Base-by-base conservation (phyloP, 2,329 filamentous ascomycete species). In the Calonectria pteridis region DNA sequence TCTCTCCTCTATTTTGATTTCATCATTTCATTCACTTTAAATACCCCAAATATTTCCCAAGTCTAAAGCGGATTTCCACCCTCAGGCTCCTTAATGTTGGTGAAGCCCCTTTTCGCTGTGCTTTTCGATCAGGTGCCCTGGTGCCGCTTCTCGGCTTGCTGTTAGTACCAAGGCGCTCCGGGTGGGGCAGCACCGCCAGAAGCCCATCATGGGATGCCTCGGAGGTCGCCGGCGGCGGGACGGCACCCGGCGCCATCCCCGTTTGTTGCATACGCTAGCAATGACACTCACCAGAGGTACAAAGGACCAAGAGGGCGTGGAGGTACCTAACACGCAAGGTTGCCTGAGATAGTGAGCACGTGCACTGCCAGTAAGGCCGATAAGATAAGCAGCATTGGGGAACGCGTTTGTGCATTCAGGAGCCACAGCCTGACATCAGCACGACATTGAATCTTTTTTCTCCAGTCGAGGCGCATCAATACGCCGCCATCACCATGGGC, bases 401-500 rank as follows among this genome's bases (percentile, higher is more conserved):
- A 69, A 71, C 75, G 73, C 68, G 67, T 75, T 75, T 73, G 65
- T 67, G 69, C 63, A 66, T 72, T 72, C 49, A 66, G 63, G 62
- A 72, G 62, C 72, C 75, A 77, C 75, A 71, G 75, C 71, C 74
- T 75, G 71, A 78, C 77, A 78, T 76, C 78, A 78, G 73, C 78
- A 78, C 77, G 70, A 74, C 70, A 74, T 73, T 71, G 77, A 65
- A 72, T 65, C 71, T 70, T 74, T 78, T 76, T 72, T 72, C 74
- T 71, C 64, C 49, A 65, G 71, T 74, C 67, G 23, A 74, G 68
- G 74, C 73, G 67, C 70, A 75, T 74, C 75, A 65, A 77, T 73
- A 68, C 71, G 68, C 64, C 67, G 75, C 71, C 73, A 67, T 69
- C 77, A 82, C 64, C 59, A 89, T 95, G 96, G 96, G 96, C 76